Evolutionary conservation across 345 rosid genomes (phyloP), one percentile per base, ranked within the genome.

Genomic region (Populus tremula): DNA sequence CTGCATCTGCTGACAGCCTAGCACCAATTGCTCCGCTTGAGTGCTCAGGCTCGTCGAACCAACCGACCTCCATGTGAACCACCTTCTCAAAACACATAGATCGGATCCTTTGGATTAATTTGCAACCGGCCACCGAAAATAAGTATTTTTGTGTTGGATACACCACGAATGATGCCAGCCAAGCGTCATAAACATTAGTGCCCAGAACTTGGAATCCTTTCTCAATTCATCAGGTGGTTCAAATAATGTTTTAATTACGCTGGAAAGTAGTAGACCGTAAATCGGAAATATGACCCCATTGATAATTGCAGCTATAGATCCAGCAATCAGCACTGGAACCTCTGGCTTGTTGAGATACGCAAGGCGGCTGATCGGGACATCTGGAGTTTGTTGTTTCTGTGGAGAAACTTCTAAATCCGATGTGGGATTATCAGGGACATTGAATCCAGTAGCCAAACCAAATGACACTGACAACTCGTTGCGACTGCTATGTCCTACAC

Each of bases 11-110:
- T 2, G 98, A 91, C 23, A 93, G 94, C 76, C 91, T 89, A 25
- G 97, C 89, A 38, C 98, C 95, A 49, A 93, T 83, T 20, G 87
- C 75, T n/a, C 98, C 95, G 53, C 98, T 94, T 5, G 98, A 94
- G 82, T 93, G 86, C 49, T 87, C 85, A 16, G 92, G 87, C 41
- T 86, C 90, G 76, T 94, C 97, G 9, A 93, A 93, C 97, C 98
- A 94, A 17, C 91, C 88, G 71, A 91, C 88, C 77, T 94, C 97
- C 98, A 93, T 94, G 63, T 43, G 83, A 66, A 94, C 91, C 68
- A 90, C 95, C 84, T 90, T 94, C 88, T 91, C 91, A 77, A 93
- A 94, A 81, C 98, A 93, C 76, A 90, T 81, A 1, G 91, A 64
- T 71, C 98, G 80, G 71, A 94, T 84, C 76, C 94, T 82, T 66